phyloP scores from a whole-genome alignment of 1,139 yeast genomes.

The Pichia sp. region DNA sequence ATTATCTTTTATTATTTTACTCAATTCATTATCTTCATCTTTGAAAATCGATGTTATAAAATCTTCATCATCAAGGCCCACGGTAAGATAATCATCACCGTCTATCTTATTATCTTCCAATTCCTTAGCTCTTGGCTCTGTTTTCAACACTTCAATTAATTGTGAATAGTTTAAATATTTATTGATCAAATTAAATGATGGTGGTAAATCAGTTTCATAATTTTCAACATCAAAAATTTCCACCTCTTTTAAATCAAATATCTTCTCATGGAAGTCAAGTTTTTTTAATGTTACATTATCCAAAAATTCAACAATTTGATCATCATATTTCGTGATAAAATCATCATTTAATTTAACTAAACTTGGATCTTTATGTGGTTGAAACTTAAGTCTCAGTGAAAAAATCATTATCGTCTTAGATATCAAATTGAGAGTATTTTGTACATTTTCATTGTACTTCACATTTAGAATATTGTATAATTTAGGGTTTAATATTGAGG shows the following conservation, averaged over 20 bases:
- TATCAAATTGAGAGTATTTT: conserved; percentile 70
- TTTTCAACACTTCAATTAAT: conserved; percentile 33
- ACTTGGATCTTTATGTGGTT: conserved; percentile 74
- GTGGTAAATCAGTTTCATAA: conserved; percentile 54
- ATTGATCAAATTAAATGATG: conserved; percentile 60
- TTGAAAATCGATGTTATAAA: conserved; percentile 32
- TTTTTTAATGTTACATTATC: conserved; percentile 67
- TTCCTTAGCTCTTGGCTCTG: background rate
- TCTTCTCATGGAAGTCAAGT: conserved; percentile 57
- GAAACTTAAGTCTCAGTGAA: conserved; percentile 71
- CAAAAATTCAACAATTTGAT: conserved; percentile 58
- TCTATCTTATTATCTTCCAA: background rate
- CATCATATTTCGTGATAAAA: conserved; percentile 53
- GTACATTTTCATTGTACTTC: conserved; percentile 65
- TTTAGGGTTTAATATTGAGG: conserved; percentile 86
- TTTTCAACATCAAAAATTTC: conserved; percentile 31
- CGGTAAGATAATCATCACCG: conserved; percentile 30
- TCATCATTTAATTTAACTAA: conserved; percentile 55
- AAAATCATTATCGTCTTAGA: conserved; percentile 79
- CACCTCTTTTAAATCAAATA: conserved; percentile 44
- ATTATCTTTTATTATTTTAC: conserved; percentile 16
- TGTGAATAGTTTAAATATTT: conserved; percentile 57
- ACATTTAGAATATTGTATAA: conserved; percentile 63
- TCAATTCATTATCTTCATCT: conserved; percentile 22
- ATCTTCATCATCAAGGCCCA: conserved; percentile 39